phyloP scores from a whole-genome alignment of 2,329 filamentous ascomycete genomes.

The Exophiala sp. region DNA sequence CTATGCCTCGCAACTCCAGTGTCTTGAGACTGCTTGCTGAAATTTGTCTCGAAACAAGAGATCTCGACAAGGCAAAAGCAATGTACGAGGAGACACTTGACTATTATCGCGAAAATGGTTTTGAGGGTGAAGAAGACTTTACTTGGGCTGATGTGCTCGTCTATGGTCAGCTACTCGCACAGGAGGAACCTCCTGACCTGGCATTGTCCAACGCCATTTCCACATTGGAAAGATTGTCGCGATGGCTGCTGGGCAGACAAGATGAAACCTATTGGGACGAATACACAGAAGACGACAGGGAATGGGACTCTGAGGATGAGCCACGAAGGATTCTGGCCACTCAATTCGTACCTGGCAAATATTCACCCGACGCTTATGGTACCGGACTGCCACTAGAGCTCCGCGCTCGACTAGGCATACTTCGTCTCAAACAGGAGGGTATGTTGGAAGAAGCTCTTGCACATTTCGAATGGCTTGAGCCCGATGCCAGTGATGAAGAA shows the following conservation, averaged over 20 bases:
- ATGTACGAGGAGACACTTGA: slow-evolving; percentile 53
- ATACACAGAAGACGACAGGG: slow-evolving; percentile 68
- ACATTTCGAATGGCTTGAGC: slow-evolving; percentile 69
- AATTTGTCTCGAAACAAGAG: slow-evolving; percentile 51
- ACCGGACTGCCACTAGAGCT: slow-evolving; percentile 74
- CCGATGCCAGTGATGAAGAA: slow-evolving; percentile 52
- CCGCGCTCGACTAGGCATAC: slow-evolving; percentile 77
- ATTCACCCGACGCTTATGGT: slow-evolving; percentile 63
- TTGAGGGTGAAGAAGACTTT: slow-evolving; percentile 43
- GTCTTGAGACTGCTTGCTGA: slow-evolving; percentile 56
- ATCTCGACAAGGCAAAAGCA: slow-evolving; percentile 47
- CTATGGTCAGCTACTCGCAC: slow-evolving; percentile 75
- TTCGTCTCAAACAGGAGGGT: slow-evolving; percentile 68
- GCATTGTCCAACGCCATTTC: slow-evolving; percentile 55
- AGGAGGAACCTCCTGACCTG: slow-evolving; percentile 48
- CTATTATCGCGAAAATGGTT: slow-evolving; percentile 44
- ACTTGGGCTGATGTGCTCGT: slow-evolving; percentile 82
- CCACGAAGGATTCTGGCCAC: slow-evolving; percentile 62
- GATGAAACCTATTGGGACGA: slow-evolving; percentile 75
- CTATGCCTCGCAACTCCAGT: slow-evolving; percentile 52
- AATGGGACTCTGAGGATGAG: slow-evolving; percentile 75
- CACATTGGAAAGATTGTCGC: slow-evolving; percentile 67
- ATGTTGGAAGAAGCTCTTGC: slow-evolving; percentile 67
- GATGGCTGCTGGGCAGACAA: slow-evolving; percentile 77
- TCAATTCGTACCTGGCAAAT: slow-evolving; percentile 57